Base-by-base conservation (phyloP, 2,329 filamentous ascomycete species). In the Pseudopyricularia javanii region DNA sequence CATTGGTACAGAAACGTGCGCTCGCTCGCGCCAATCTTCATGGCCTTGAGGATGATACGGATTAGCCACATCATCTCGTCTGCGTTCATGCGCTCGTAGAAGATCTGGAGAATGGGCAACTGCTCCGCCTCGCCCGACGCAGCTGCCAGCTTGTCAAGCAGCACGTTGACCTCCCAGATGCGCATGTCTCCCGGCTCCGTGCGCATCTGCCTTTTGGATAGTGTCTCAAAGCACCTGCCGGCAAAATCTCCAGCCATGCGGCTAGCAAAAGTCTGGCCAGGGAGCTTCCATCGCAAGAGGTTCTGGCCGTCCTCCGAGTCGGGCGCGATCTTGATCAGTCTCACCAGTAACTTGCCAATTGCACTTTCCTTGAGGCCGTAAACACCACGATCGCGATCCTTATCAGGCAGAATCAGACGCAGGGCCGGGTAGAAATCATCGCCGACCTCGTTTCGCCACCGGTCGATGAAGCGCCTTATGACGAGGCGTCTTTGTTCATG, bases 51-150 rank as follows among this genome's bases (percentile, higher is more conserved):
- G 48, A 98, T 85, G 61, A 98, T 96, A 14, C 91, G 85, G 56
- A 98, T 88, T 53, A 97, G 73, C 93, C 93, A 98, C 71, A 87
- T 85, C 59, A 98, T 71, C 69, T 98, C 93, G 57, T 95, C 87
- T 0, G 93, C 80, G 60, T 94, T 94, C 93, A 97, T 97, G 24
- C 80, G 79, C 47, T 83, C 79, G 67, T 97, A 97, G 63, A 97
- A 95, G 4, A 82, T 77, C 57, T 86, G 78, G 59, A 97, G 80
- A 33, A 98, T 85, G 0, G 83, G 83, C 40, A 89, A 65, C 60
- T 97, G 91, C 56, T 91, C 80, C n/a, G 86, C 79, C 70, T 97
- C 91, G 51, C 87, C 87, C 0, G 81, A 79, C 1, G 85, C 84
- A 1, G 78, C 78, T 0, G 90, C 83, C 30, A 98, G 74, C 60